A percentile compares a stretch with the other conserved stretches of the same genome.
These are phyloP conservation scores for Lactifluus hygrophoroides DNA, from an alignment of 768 basidiomycete genomes.

Conservation along the genomic window DNA sequence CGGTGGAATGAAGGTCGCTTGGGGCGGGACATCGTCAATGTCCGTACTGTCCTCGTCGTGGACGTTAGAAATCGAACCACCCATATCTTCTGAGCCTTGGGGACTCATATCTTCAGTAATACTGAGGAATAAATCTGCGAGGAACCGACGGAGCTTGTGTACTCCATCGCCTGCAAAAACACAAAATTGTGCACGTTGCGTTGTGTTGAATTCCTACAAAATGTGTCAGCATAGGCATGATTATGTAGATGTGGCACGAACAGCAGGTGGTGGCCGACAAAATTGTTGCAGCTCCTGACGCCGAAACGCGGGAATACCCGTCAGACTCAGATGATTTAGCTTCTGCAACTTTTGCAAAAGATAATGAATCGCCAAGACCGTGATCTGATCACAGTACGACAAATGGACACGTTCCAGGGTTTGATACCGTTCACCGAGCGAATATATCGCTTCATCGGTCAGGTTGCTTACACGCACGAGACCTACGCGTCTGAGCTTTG, in stretches of 20 bases:
- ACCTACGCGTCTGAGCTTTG: constrained; percentile 89
- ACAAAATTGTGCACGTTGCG: constrained; percentile 86
- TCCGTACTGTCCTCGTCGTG: constrained; percentile 29
- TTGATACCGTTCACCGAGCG: constrained; percentile 75
- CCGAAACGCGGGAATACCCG: constrained; percentile 89
- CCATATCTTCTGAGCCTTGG: constrained; percentile 31
- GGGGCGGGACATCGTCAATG: constrained; percentile 26
- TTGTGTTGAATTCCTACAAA: constrained; percentile 78
- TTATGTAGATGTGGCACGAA: constrained; percentile 31
- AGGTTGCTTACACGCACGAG: constrained; percentile 88
- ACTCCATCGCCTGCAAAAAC: constrained; percentile 95
- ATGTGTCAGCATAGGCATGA: neutral
- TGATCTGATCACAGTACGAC: constrained; percentile 94
- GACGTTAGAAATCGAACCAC: constrained; percentile 46
- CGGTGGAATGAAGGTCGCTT: constrained; percentile 24
- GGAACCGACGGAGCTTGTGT: constrained; percentile 65
- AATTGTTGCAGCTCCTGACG: constrained; percentile 80
- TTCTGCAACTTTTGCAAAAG: constrained; percentile 80
- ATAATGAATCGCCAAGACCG: constrained; percentile 87
- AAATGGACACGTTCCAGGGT: constrained; percentile 93
- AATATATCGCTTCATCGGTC: constrained; percentile 88
- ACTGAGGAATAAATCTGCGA: constrained; percentile 67
- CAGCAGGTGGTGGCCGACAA: constrained; percentile 81
- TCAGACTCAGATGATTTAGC: constrained; percentile 89
- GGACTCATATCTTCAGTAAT: constrained; percentile 54